Conservation (phyloP, 1,284 basidiomycete genomes). For the Sanghuangporus sanghuang region DNA sequence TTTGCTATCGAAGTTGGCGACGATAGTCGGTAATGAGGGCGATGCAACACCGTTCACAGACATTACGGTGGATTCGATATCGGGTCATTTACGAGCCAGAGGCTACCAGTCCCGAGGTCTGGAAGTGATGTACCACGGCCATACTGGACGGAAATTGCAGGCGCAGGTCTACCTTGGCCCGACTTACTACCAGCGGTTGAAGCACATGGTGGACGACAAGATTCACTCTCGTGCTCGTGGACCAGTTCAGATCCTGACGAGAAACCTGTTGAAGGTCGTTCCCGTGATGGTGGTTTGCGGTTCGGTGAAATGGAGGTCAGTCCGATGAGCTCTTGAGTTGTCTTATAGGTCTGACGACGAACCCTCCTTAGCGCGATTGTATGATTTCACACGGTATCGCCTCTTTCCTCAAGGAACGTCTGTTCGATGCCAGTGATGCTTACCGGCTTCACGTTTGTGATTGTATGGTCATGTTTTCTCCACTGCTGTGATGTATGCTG, state of each 20-base stretch:
- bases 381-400: slow-evolving; percentile 99
- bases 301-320: slow-evolving; percentile 98
- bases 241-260: slow-evolving; percentile 95
- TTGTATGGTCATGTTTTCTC: slow-evolving; percentile 49
- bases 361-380: slow-evolving; percentile 68
- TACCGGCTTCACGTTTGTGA: slow-evolving; percentile 95
- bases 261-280: slow-evolving; percentile 99
- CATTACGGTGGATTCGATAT: slow-evolving; percentile 94
- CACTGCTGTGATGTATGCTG: slow-evolving; percentile 6
- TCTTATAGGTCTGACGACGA: not conserved
- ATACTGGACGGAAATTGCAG: slow-evolving; percentile 94
- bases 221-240: slow-evolving; percentile 97
- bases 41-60: slow-evolving; percentile 99
- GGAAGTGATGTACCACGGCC: slow-evolving; percentile 98
- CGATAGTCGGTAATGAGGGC: slow-evolving; percentile 93
- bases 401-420: slow-evolving; percentile 91
- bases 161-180: slow-evolving; percentile 98
- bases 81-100: slow-evolving; percentile 71
- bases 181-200: slow-evolving; percentile 98
- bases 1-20: slow-evolving; percentile 95
- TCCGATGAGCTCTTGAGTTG: slow-evolving; percentile 1
- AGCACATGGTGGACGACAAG: slow-evolving; percentile 99
- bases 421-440: slow-evolving; percentile 94
- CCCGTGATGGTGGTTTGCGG: slow-evolving; percentile 96
- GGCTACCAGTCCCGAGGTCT: slow-evolving; percentile 96